phyloP scores from a whole-genome alignment of 2,329 filamentous ascomycete genomes.

The Mycosphaerella arachidis region DNA sequence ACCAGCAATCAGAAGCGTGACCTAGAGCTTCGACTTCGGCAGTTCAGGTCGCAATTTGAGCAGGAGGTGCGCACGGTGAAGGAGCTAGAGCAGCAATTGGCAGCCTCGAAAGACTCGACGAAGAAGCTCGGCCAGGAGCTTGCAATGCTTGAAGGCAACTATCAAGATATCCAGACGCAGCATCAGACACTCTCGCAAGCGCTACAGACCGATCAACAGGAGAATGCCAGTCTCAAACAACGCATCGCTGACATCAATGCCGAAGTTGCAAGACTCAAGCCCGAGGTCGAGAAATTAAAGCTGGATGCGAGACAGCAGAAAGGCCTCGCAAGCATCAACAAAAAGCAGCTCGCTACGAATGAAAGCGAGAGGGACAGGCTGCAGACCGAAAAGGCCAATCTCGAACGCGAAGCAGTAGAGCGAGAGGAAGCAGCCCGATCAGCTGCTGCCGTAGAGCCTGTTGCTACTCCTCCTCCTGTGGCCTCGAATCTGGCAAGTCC shows the following conservation, averaged over 20 bases:
- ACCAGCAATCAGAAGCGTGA: constrained; percentile 84
- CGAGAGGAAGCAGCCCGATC: constrained; percentile 19
- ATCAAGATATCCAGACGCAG: constrained; percentile 76
- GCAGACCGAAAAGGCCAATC: constrained; percentile 69
- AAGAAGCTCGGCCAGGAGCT: constrained; percentile 80
- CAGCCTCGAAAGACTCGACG: constrained; percentile 70
- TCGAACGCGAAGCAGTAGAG: constrained; percentile 51
- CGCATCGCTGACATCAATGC: constrained; percentile 77
- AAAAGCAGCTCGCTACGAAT: constrained; percentile 88
- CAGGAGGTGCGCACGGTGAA: constrained; percentile 87
- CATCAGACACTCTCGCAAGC: constrained; percentile 70
- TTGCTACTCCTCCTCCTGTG: constrained; percentile 13
- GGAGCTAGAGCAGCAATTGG: constrained; percentile 76
- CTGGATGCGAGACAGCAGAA: constrained; percentile 92
- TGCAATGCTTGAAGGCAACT: constrained; percentile 73
- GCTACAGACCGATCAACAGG: constrained; percentile 80
- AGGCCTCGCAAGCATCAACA: constrained; percentile 94
- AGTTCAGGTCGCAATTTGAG: constrained; percentile 84
- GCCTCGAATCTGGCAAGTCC: constrained; percentile 23
- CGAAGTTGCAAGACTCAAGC: constrained; percentile 78
- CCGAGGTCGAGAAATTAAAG: constrained; percentile 87
- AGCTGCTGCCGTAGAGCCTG: constrained; percentile 14
- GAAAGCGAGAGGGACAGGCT: constrained; percentile 86
- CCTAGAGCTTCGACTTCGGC: constrained; percentile 81
- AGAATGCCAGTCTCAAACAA: constrained; percentile 81